phyloP scores from a whole-genome alignment of 805 yeast species.

The Sungouiella blattae region DNA sequence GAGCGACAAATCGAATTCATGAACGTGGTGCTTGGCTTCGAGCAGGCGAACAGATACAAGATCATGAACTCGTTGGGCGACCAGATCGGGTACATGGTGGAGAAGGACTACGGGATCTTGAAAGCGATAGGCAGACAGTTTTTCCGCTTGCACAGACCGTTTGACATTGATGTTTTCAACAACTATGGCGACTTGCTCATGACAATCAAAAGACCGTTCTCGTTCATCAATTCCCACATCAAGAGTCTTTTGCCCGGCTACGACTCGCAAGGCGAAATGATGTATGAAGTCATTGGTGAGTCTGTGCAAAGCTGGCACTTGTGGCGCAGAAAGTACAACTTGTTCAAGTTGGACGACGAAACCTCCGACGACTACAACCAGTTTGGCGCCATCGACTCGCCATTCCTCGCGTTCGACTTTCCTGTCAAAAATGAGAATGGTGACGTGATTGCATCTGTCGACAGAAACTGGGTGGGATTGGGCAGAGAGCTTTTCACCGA shows the following conservation, averaged over 20 bases:
- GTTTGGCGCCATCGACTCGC: slow-evolving; percentile 85
- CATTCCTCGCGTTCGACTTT: slow-evolving; percentile 82
- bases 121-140: slow-evolving; percentile 79
- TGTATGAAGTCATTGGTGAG: slow-evolving; percentile 67
- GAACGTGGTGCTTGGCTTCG: slow-evolving; percentile 85
- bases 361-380: slow-evolving; percentile 55
- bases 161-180: slow-evolving; percentile 68
- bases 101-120: slow-evolving; percentile 68
- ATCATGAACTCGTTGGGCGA: slow-evolving; percentile 72
- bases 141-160: slow-evolving; percentile 83
- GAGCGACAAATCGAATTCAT: slow-evolving; percentile 86
- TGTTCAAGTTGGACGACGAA: slow-evolving; percentile 53
- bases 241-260: slow-evolving; percentile 63
- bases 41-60: slow-evolving; percentile 80
- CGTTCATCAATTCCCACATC: slow-evolving; percentile 85
- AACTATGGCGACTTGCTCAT: slow-evolving; percentile 55
- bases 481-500: slow-evolving; percentile 93
- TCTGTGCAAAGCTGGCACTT: slow-evolving; percentile 91
- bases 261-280: slow-evolving; percentile 30
- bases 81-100: slow-evolving; percentile 76
- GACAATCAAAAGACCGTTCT: slow-evolving; percentile 78
- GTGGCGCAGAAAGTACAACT: slow-evolving; percentile 86
- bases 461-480: slow-evolving; percentile 92
- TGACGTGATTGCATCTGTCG: slow-evolving; percentile 68
- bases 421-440: slow-evolving; percentile 63